These are phyloP conservation scores for Colletotrichum navitas DNA, from an alignment of 2,329 filamentous ascomycete species.

Conservation along the genomic window DNA sequence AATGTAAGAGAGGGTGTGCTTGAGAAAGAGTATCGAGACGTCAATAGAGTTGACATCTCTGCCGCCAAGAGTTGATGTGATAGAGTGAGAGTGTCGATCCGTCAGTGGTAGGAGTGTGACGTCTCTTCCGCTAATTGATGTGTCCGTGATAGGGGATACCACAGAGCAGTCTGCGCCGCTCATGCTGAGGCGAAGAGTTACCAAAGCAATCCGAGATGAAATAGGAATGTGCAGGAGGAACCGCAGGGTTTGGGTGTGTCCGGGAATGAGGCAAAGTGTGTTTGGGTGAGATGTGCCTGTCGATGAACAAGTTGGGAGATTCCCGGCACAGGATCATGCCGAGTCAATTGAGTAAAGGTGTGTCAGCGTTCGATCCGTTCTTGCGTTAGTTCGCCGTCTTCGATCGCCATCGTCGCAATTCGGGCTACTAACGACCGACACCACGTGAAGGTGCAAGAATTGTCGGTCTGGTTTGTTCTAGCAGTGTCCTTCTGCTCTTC, in stretches of 20 bases:
- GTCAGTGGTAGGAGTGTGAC: no score
- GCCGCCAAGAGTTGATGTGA: no score
- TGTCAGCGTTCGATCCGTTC: not conserved
- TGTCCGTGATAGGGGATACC: not conserved
- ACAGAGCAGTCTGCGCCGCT: not conserved
- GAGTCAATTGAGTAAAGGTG: not conserved
- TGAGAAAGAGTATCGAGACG: no score
- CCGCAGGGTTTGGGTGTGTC: not conserved
- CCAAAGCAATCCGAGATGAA: not conserved
- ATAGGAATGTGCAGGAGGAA: not conserved
- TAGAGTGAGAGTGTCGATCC: no score
- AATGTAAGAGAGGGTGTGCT: no score
- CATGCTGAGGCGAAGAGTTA: not conserved
- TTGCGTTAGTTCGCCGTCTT: not conserved
- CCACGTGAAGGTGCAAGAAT: constrained; percentile 1
- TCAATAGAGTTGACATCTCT: no score
- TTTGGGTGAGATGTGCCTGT: not conserved
- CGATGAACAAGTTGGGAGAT: not conserved
- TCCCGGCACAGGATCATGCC: not conserved
- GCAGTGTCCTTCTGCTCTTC: constrained; percentile 1
- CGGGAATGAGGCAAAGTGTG: not conserved
- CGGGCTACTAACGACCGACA: constrained; percentile 3
- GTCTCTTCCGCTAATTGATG: not conserved
- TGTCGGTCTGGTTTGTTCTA: not conserved
- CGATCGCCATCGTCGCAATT: not conserved